Percentiles rank a stretch among this genome's conserved stretches.
phyloP scores from a whole-genome alignment of 768 basidiomycete species.

The Albatrellus ellisii region DNA sequence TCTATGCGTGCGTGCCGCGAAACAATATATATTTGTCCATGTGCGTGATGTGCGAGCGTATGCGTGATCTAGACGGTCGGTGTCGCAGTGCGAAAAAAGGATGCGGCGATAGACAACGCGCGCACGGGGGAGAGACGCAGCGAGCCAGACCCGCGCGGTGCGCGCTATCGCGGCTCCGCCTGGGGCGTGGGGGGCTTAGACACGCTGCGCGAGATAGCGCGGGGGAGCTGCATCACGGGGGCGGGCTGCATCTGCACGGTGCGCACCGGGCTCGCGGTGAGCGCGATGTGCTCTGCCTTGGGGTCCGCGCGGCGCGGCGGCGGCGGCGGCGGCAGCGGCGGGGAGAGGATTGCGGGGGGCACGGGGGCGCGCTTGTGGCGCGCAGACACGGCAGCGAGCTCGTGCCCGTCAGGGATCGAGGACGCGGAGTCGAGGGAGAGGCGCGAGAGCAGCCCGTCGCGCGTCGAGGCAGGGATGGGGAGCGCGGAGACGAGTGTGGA shows the following conservation, averaged over 20 bases:
- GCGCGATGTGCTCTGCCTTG: conserved; percentile 9
- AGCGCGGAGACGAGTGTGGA: conserved; percentile 9
- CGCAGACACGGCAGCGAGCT: conserved; percentile 7
- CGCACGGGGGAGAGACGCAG: too few species aligned
- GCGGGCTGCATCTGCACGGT: conserved; percentile 14
- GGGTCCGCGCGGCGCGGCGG: background rate
- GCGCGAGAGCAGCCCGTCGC: conserved; percentile 13
- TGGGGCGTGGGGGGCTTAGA: too few species aligned
- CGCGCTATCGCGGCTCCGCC: too few species aligned
- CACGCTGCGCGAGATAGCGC: conserved; percentile 3
- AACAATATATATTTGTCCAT: too few species aligned
- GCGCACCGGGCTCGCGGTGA: conserved; percentile 10
- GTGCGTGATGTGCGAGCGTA: too few species aligned
- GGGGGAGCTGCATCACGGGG: conserved; percentile 9
- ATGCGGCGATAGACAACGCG: too few species aligned
- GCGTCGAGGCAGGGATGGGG: conserved; percentile 11
- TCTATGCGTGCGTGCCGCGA: too few species aligned
- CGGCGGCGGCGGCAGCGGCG: background rate
- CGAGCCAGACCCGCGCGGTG: too few species aligned
- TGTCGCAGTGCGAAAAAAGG: too few species aligned
- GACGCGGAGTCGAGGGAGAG: conserved; percentile 12
- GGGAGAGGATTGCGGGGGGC: background rate
- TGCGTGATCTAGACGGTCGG: too few species aligned
- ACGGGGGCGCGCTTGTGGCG: conserved; percentile 2
- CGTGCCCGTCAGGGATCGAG: conserved; percentile 10